Evolutionary conservation across 139 green algal genomes (phyloP).

Genomic region (Chlorella sp.): DNA sequence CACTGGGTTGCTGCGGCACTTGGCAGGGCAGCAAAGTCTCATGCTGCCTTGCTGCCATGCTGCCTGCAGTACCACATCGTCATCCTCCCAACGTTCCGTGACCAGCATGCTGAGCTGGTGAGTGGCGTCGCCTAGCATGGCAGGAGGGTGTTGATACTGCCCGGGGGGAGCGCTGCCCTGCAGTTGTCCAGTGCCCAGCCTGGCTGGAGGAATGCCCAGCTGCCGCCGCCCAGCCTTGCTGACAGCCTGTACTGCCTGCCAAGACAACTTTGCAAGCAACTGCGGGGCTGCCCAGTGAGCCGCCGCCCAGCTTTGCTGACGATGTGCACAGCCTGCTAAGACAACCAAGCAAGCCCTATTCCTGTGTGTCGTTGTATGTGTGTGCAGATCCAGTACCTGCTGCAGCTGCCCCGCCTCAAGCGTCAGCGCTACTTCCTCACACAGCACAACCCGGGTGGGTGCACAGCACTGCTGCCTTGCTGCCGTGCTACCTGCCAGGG

Average conservation of each 20-base stretch:
- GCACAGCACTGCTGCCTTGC: background rate
- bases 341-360: background rate
- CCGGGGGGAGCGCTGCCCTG: background rate
- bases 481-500: background rate
- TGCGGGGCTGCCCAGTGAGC: too few species aligned
- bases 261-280: background rate
- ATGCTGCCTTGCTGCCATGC: too few species aligned
- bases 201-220: background rate
- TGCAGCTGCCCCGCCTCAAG: conserved; percentile 24
- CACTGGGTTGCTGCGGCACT: too few species aligned
- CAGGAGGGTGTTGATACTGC: background rate
- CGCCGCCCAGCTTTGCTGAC: too few species aligned
- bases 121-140: background rate
- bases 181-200: background rate
- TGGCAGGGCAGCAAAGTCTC: too few species aligned
- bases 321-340: background rate
- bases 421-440: conserved; percentile 27
- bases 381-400: conserved; percentile 6
- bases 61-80: conserved; percentile 26
- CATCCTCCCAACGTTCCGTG: conserved; percentile 31
- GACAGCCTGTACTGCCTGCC: too few species aligned
- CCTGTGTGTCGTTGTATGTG: background rate
- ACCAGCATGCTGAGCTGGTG: conserved; percentile 37
- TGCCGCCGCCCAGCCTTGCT: too few species aligned
- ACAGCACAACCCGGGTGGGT: conserved; percentile 27